Evolutionary conservation across 208 protist genomes (phyloP).

Genomic region (Angomonas ambiguus): DNA sequence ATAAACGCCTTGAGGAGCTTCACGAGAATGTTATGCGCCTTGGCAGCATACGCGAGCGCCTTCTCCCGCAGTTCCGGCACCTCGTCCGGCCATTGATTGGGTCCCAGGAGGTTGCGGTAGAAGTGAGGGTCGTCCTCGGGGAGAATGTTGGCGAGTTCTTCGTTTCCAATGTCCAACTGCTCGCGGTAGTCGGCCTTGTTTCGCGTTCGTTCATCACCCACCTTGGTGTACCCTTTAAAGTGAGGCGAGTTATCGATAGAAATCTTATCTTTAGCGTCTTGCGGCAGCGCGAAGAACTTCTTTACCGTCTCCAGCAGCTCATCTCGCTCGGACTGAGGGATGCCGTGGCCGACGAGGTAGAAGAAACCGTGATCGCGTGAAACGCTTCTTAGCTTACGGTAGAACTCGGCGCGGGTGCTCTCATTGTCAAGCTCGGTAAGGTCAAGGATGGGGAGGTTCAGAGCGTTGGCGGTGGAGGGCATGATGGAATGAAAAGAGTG

Average conservation of each 20-base stretch:
- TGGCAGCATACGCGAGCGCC: background rate
- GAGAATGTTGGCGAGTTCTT: background rate
- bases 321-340: background rate
- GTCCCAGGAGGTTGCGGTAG: slow-evolving; percentile 12
- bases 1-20: slow-evolving; percentile 12
- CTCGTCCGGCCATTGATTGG: slow-evolving; percentile 13
- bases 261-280: slow-evolving; percentile 4
- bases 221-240: slow-evolving; percentile 3
- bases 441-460: slow-evolving; percentile 7
- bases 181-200: slow-evolving; percentile 12
- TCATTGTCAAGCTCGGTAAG: slow-evolving; percentile 4
- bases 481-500: background rate
- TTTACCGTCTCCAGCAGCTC: background rate
- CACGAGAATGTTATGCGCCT: background rate
- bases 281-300: slow-evolving; percentile 3
- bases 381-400: background rate
- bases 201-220: background rate
- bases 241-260: background rate
- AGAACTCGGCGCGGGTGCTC: slow-evolving; percentile 4
- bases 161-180: slow-evolving; percentile 13
- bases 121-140: background rate
- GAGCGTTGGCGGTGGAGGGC: background rate
- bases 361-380: slow-evolving; percentile 2
- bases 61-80: slow-evolving; percentile 7
- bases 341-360: slow-evolving; percentile 5